A percentile compares a stretch with the other conserved stretches of the same genome.
These are phyloP conservation scores for Pseudogymnoascus verrucosus DNA, from an alignment of 2,329 filamentous ascomycete species.

Conservation along the genomic window DNA sequence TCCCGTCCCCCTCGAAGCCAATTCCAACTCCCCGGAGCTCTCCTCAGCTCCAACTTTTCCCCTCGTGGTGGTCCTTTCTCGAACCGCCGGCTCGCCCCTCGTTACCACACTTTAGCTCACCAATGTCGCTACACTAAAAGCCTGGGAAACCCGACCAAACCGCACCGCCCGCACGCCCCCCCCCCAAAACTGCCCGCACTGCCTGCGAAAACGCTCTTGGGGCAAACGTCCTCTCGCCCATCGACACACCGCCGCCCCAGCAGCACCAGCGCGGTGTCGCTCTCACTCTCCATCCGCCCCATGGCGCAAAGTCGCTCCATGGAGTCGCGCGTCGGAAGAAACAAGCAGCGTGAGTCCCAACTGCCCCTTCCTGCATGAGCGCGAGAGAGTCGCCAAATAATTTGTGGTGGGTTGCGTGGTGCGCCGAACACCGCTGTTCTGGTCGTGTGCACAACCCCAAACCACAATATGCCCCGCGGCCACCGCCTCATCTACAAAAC, in stretches of 20 bases:
- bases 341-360: slow-evolving; percentile 67
- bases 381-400: background rate
- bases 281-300: background rate
- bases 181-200: background rate
- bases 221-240: background rate
- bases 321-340: slow-evolving; percentile 69
- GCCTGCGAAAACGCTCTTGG: background rate
- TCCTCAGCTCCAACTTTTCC: background rate
- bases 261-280: slow-evolving; percentile 11
- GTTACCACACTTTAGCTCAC: slow-evolving; percentile 1
- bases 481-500: background rate
- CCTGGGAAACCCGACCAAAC: background rate
- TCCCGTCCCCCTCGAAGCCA: background rate
- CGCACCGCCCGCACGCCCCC: background rate
- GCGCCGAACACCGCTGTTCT: background rate
- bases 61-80: background rate
- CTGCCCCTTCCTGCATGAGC: background rate
- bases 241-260: background rate
- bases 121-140: slow-evolving; percentile 1
- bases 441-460: background rate
- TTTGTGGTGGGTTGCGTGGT: background rate
- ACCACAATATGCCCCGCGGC: background rate
- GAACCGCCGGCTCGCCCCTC: background rate
- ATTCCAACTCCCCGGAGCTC: background rate
- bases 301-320: slow-evolving; percentile 44